Evolutionary conservation across 179 eudicot genomes (phyloP), one percentile per base, ranked within the genome.

Genomic region (Silene vulgaris): DNA sequence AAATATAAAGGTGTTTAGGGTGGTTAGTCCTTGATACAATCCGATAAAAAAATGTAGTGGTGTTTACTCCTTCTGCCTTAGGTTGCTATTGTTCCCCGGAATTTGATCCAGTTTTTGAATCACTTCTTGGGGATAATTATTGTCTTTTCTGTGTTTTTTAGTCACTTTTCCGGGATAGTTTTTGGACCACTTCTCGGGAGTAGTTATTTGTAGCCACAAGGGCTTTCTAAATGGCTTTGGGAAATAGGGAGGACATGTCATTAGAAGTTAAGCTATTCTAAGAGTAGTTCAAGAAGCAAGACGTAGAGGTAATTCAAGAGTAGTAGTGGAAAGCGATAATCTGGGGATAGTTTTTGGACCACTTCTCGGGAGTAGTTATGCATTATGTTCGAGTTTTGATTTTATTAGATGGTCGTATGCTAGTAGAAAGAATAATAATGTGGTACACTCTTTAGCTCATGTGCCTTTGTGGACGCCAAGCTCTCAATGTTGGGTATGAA

Each of bases 21-120:
- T 19, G 2, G 50, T 35, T 66, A 32, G 48, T 65, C 13, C 65
- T 21, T 21, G 59, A 54, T 6, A 54, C 19, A 23, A 7, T 63
- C 67, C 2, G 16, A 3, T 8, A 21, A 16, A 54, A 54, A 4
- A 7, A 54, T 26, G 28, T 8, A 67, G 8, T 20, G 52, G 52
- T 3, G 52, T 45, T 45, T 45, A 45, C 52, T 45, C 52, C 14
- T 45, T 45, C 14, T 9, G 52, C 71, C 19, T 1, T 0, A 37
- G 71, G 8, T 8, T 67, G 5, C 50, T 67, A 17, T 8, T 67
- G 52, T 8, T 67, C 50, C 50, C 37, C n/a, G 52, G 28, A 37
- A 67, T 37, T 12, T 13, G 17, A 56, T 66, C 5, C 29, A 60
- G 19, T 54, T 69, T 16, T 64, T 76, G 75, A 60, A 60, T 37